Evolutionary conservation across 1,284 basidiomycete species (phyloP).

Genomic region (Phlebopus sp.): DNA sequence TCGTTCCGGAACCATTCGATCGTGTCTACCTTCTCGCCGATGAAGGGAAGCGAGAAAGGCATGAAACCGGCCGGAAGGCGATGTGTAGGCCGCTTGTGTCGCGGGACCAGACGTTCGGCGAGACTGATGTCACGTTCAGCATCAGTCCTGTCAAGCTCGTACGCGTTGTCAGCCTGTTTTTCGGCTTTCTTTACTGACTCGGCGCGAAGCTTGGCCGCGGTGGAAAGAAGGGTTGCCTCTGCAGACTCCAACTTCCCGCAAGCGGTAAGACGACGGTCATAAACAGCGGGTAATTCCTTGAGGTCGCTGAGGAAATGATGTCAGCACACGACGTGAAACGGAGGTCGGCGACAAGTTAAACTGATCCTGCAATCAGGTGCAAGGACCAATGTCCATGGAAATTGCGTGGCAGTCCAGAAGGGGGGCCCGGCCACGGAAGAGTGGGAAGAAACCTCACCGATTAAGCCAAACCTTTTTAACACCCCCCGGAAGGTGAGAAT

Average conservation of each 20-base stretch:
- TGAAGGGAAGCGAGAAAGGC: slow-evolving; percentile 62
- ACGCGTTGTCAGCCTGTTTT: slow-evolving; percentile 25
- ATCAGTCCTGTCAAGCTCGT: slow-evolving; percentile 19
- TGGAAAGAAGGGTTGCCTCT: slow-evolving; percentile 73
- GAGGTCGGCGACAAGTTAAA: neutral
- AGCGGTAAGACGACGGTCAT: slow-evolving; percentile 74
- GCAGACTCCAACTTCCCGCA: slow-evolving; percentile 82
- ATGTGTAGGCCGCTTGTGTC: slow-evolving; percentile 74
- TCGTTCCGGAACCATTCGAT: slow-evolving; percentile 87
- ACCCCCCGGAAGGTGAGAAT: slow-evolving; percentile 77
- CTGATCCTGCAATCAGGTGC: neutral
- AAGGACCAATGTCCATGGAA: neutral
- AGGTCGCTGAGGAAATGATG: slow-evolving; percentile 48
- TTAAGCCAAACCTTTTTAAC: slow-evolving; percentile 91
- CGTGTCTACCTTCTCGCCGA: slow-evolving; percentile 84
- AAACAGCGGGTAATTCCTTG: slow-evolving; percentile 80
- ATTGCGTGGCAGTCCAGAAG: too few species aligned
- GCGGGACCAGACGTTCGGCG: slow-evolving; percentile 62
- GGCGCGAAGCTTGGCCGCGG: slow-evolving; percentile 64
- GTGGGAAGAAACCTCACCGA: slow-evolving; percentile 37
- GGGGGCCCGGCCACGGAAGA: neutral
- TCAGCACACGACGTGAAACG: neutral
- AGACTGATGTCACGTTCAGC: slow-evolving; percentile 46
- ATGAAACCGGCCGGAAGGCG: slow-evolving; percentile 59
- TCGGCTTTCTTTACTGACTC: slow-evolving; percentile 44